Conservation (phyloP, 331 rosid genomes). For the Malus hybrid region DNA sequence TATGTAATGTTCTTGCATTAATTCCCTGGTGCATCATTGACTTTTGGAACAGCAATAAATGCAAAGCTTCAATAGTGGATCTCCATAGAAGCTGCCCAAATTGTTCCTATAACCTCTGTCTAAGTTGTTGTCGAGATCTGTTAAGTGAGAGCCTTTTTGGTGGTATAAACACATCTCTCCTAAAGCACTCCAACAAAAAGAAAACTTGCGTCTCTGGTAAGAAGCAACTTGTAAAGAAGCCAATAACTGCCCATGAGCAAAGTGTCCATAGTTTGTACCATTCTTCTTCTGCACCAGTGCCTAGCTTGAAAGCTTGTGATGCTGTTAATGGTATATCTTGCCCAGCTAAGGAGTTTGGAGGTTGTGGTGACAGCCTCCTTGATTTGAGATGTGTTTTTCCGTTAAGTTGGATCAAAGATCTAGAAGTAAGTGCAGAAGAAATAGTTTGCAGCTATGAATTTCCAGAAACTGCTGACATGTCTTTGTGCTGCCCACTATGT, state of each 20-base stretch:
- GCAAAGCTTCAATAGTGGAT: constrained; percentile 68
- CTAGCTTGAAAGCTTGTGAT: constrained; percentile 34
- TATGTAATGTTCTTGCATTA: constrained; percentile 10
- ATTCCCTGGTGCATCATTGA: constrained; percentile 22
- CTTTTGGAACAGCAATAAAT: constrained; percentile 58
- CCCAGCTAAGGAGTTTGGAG: constrained; percentile 54
- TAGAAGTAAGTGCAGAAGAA: constrained; percentile 90
- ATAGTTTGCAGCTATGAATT: constrained; percentile 96
- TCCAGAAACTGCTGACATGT: constrained; percentile 72
- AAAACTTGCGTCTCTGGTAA: constrained; percentile 24
- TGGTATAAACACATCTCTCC: constrained; percentile 19
- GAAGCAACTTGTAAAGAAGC: constrained; percentile 28
- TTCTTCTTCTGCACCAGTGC: constrained; percentile 29
- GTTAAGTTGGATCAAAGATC: constrained; percentile 65
- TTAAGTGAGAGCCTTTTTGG: constrained; percentile 35
- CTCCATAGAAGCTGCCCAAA: constrained; percentile 86
- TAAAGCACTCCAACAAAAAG: constrained; percentile 29
- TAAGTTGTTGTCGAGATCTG: constrained; percentile 55
- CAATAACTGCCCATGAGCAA: constrained; percentile 11
- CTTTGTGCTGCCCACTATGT: constrained; percentile 66
- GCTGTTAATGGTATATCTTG: constrained; percentile 41
- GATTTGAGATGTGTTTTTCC: constrained; percentile 71
- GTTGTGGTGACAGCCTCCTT: constrained; percentile 70
- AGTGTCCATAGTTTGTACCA: constrained; percentile 10
- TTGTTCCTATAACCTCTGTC: constrained; percentile 81